Evolutionary conservation across 192 early-diverging fungal species (phyloP).

Genomic region (Coemansia nantahalensis): DNA sequence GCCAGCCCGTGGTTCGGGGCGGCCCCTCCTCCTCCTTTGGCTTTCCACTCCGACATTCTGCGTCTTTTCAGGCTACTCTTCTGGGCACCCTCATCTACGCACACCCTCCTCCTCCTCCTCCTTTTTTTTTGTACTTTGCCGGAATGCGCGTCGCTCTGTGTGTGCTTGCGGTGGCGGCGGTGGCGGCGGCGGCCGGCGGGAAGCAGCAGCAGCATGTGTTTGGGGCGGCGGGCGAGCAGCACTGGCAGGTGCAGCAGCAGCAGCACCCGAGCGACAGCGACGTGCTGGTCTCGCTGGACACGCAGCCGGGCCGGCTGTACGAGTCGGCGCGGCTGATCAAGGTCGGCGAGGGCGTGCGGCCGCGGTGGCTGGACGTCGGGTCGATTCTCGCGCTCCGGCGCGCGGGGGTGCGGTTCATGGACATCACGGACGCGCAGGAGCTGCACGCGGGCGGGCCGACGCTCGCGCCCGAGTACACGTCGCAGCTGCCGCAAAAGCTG

Average conservation of each 20-base stretch:
- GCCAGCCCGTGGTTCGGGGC: too few relatives aligned
- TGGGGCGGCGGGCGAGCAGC: background rate
- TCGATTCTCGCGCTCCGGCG: conserved; percentile 70
- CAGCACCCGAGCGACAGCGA: conserved; percentile 6
- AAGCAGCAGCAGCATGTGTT: conserved; percentile 19
- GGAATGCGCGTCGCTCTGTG: background rate
- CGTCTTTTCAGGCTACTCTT: too few relatives aligned
- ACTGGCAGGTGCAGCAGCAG: conserved; percentile 6
- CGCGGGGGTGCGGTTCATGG: conserved; percentile 72
- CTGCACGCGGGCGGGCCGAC: conserved; percentile 18
- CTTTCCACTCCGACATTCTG: too few relatives aligned
- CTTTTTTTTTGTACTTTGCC: background rate
- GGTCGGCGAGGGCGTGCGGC: conserved; percentile 51
- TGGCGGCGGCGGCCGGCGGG: conserved; percentile 1
- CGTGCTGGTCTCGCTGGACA: conserved; percentile 12
- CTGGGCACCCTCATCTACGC: too few relatives aligned
- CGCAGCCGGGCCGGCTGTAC: conserved; percentile 37
- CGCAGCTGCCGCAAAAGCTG: conserved; percentile 55
- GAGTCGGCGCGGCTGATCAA: conserved; percentile 54
- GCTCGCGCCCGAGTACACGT: conserved; percentile 1
- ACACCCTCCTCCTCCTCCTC: too few relatives aligned
- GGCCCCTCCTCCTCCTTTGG: too few relatives aligned
- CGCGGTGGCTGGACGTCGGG: conserved; percentile 58
- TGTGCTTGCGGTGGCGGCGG: conserved; percentile 3
- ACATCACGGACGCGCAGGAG: conserved; percentile 76